These are phyloP conservation scores for Microcos paniculata DNA, from an alignment of 345 rosid genomes.

Conservation along the genomic window DNA sequence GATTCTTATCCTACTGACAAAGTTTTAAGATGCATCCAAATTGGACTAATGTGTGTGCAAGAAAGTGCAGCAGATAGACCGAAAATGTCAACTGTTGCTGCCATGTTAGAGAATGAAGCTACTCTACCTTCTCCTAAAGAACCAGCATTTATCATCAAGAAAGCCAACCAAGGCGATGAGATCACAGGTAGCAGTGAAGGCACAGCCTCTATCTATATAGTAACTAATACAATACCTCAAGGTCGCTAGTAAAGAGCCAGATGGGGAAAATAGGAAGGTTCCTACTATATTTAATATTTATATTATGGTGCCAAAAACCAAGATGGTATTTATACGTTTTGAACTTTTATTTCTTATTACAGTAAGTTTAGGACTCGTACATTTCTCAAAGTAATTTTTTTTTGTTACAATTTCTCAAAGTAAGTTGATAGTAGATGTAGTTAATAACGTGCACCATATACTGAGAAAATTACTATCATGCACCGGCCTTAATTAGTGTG, in stretches of 20 bases:
- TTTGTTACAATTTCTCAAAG: too few relatives aligned
- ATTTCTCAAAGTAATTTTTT: too few relatives aligned
- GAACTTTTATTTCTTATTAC: too few relatives aligned
- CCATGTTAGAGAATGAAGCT: slow-evolving; percentile 38
- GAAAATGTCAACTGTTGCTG: slow-evolving; percentile 43
- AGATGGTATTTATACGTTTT: too few relatives aligned
- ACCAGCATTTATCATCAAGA: neutral
- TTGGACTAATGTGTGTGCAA: slow-evolving; percentile 65
- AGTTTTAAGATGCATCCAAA: slow-evolving; percentile 45
- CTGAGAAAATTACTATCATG: too few relatives aligned
- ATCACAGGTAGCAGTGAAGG: slow-evolving; percentile 19
- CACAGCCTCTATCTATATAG: neutral
- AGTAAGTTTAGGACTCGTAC: too few relatives aligned
- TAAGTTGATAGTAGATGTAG: too few relatives aligned
- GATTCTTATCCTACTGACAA: slow-evolving; percentile 24
- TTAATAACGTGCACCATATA: too few relatives aligned
- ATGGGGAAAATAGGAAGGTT: too few relatives aligned
- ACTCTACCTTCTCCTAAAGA: slow-evolving; percentile 13
- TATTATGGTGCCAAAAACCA: too few relatives aligned
- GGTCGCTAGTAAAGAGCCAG: neutral
- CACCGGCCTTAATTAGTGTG: too few relatives aligned
- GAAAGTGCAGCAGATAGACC: slow-evolving; percentile 44
- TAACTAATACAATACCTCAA: neutral
- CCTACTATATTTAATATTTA: too few relatives aligned
- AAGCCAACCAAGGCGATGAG: neutral